Conservation (phyloP, 805 yeast species). For the Yamadazyma laniorum region DNA sequence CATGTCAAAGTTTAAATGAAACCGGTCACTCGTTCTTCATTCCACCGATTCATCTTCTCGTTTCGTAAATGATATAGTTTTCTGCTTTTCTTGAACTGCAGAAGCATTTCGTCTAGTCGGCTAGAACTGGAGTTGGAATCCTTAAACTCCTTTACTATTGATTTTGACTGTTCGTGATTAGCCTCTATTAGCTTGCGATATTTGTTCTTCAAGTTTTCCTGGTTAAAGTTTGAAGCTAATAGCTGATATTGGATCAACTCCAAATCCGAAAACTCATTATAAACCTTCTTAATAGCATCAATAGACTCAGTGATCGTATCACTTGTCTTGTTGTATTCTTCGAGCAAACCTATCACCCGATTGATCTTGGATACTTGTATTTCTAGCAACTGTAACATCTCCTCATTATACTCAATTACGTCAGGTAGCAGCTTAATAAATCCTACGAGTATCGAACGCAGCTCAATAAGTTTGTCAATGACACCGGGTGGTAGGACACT, state of each 20-base stretch:
- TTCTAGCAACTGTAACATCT: conserved; percentile 15
- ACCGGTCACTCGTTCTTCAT: conserved; percentile 45
- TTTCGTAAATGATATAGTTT: conserved; percentile 31
- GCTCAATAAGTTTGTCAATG: conserved; percentile 25
- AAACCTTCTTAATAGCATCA: conserved; percentile 21
- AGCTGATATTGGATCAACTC: conserved; percentile 41
- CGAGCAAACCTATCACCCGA: conserved; percentile 18
- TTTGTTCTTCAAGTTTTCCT: conserved; percentile 28
- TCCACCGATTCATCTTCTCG: conserved; percentile 42
- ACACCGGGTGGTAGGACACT: conserved; percentile 28
- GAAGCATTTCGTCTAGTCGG: conserved; percentile 16
- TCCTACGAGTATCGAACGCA: conserved; percentile 30
- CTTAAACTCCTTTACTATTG: conserved; percentile 11
- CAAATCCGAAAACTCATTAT: conserved; percentile 31
- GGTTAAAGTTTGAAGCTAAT: conserved; percentile 36
- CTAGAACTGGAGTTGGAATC: conserved; percentile 2
- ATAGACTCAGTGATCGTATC: conserved; percentile 24
- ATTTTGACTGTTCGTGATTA: conserved; percentile 21
- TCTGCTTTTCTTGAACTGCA: conserved; percentile 18
- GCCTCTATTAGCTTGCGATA: conserved; percentile 23
- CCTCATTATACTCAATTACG: conserved; percentile 17
- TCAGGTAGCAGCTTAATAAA: conserved; percentile 25
- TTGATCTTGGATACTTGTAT: conserved; percentile 20
- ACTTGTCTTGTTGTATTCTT: conserved; percentile 21
- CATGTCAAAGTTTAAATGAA: conserved; percentile 24